These are phyloP conservation scores for Penicillium polonicum DNA, from an alignment of 2,329 filamentous ascomycete species.

Conservation along the genomic window DNA sequence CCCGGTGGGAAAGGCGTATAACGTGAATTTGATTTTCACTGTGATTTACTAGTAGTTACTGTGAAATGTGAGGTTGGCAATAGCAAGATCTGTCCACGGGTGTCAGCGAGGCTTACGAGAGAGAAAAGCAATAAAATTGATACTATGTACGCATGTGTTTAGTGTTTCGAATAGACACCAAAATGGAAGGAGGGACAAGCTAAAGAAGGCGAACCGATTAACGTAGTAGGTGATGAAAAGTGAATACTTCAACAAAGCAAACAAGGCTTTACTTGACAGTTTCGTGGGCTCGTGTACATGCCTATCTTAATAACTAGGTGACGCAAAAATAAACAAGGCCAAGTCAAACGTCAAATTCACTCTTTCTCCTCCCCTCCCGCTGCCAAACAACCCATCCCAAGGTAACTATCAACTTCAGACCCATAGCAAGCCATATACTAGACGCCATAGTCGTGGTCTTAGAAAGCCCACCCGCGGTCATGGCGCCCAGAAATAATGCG, in stretches of 20 bases:
- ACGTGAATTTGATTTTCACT: neutral
- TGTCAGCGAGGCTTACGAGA: neutral
- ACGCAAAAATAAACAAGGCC: neutral
- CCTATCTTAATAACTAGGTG: neutral
- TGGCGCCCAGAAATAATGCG: constrained; percentile 41
- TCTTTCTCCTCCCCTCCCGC: constrained; percentile 4
- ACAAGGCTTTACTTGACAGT: neutral
- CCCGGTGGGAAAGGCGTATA: too few relatives aligned
- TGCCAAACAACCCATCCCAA: constrained; percentile 41
- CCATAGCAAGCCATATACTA: constrained; percentile 43
- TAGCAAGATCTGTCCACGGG: neutral
- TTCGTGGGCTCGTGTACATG: neutral
- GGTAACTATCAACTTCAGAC: constrained; percentile 37
- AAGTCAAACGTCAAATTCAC: constrained; percentile 1
- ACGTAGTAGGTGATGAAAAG: neutral
- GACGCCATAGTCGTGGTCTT: constrained; percentile 37
- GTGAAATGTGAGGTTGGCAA: neutral
- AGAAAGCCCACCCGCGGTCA: constrained; percentile 42
- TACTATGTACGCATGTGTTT: neutral
- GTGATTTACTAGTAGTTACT: neutral
- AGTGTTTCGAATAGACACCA: neutral
- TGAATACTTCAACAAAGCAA: neutral
- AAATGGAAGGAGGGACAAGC: neutral
- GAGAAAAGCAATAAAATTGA: neutral
- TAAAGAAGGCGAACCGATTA: neutral